Conservation (phyloP, 2,329 filamentous ascomycete genomes). For the Fusarium oxysporum region DNA sequence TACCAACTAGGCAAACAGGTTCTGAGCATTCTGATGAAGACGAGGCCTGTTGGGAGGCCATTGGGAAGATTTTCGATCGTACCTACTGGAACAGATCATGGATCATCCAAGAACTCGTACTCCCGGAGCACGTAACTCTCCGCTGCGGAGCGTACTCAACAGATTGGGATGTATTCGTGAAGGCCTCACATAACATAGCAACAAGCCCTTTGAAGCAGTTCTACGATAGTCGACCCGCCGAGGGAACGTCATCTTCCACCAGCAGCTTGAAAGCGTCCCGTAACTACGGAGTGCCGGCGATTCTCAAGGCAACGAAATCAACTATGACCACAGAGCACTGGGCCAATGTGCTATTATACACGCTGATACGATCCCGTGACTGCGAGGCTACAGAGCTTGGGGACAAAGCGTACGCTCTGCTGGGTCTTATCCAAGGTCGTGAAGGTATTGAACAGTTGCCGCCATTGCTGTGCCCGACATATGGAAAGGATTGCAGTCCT, state of each 20-base stretch:
- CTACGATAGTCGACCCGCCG: neutral
- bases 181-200: neutral
- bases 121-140: neutral
- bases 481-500: neutral
- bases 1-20: neutral
- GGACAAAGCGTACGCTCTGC: neutral
- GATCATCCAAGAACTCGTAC: neutral
- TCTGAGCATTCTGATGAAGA: neutral
- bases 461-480: neutral
- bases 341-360: neutral
- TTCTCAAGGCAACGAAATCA: neutral
- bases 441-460: neutral
- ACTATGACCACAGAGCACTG: neutral
- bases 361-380: neutral
- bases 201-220: neutral
- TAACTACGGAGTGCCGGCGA: neutral
- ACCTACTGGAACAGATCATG: neutral
- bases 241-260: fast-evolving
- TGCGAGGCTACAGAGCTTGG: neutral
- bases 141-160: neutral
- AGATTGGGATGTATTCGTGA: neutral
- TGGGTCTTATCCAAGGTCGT: neutral
- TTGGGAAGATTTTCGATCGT: neutral
- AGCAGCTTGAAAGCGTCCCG: neutral
- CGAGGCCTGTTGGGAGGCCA: neutral